Evolutionary conservation across 495 filamentous ascomycete genomes (phyloP).

Genomic region (Podospora bellae-mahoneyi): DNA sequence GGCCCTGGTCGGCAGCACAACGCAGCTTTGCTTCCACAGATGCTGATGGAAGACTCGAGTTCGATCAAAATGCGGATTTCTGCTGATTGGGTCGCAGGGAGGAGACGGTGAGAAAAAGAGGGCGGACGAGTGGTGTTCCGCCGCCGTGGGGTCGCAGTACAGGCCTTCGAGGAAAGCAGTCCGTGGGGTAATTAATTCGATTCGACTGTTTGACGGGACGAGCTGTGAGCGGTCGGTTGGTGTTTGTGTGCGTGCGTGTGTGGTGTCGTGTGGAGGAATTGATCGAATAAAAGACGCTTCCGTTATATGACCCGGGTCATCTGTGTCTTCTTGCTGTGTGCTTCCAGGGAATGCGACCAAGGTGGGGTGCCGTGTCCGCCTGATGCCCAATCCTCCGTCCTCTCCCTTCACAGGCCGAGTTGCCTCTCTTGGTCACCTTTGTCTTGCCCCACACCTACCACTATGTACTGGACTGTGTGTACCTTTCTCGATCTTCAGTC

Average conservation of each 20-base stretch:
- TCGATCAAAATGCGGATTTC: constrained; percentile 7
- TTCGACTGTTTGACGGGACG: not conserved
- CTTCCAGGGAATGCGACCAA: not conserved
- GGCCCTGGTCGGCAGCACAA: not conserved
- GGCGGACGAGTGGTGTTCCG: constrained; percentile 1
- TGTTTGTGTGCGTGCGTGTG: not conserved
- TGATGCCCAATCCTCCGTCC: constrained; percentile 19
- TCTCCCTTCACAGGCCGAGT: constrained; percentile 4
- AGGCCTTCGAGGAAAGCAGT: not conserved
- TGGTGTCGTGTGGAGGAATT: not conserved
- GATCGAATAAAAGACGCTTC: constrained; percentile 6
- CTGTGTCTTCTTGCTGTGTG: not conserved
- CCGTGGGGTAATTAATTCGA: not conserved
- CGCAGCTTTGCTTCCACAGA: not conserved
- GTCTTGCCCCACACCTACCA: not conserved
- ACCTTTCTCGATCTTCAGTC: not conserved
- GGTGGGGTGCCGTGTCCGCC: constrained; percentile 22
- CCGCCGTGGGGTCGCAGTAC: constrained; percentile 9
- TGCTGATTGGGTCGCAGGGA: constrained; percentile 13
- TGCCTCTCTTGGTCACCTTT: constrained; percentile 8
- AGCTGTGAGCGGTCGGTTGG: not conserved
- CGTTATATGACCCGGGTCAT: not conserved
- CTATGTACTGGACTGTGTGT: too few species aligned
- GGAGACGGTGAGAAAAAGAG: constrained; percentile 18
- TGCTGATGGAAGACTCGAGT: not conserved